phyloP scores from a whole-genome alignment of 768 basidiomycete genomes.

The Trametopsis cervina region DNA sequence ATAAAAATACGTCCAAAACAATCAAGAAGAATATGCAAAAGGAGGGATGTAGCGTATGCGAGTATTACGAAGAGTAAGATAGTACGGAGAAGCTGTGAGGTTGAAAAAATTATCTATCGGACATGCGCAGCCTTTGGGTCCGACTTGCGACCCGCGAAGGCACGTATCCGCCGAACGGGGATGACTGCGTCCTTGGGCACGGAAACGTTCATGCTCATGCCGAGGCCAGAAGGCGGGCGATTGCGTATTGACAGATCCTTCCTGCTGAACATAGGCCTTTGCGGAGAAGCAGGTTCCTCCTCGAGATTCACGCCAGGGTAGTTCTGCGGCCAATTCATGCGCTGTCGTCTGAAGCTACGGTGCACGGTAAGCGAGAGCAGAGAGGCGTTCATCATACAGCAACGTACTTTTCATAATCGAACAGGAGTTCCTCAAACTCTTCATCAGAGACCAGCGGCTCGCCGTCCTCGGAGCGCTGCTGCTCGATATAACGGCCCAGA shows the following conservation, averaged over 20 bases:
- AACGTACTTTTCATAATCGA: constrained; percentile 56
- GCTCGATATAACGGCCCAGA: constrained; percentile 40
- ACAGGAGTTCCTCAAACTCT: constrained; percentile 33
- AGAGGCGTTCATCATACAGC: constrained; percentile 2
- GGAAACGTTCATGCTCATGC: neutral
- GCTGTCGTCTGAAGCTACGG: constrained; percentile 2
- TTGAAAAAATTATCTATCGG: too few relatives aligned
- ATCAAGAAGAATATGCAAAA: neutral
- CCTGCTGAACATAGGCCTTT: neutral
- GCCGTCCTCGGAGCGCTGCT: constrained; percentile 21
- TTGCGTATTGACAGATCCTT: neutral
- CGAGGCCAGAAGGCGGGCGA: neutral
- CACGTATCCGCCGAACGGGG: constrained; percentile 16
- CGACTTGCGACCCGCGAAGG: constrained; percentile 16
- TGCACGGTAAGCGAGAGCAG: neutral
- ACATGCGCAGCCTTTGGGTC: neutral
- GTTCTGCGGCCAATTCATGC: constrained; percentile 3
- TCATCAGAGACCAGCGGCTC: constrained; percentile 19
- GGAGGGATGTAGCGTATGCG: too few relatives aligned
- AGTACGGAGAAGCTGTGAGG: too few relatives aligned
- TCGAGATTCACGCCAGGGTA: neutral
- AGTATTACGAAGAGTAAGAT: too few relatives aligned
- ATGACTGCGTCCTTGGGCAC: neutral
- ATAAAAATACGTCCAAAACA: neutral
- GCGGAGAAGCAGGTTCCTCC: neutral